A percentile compares a stretch with the other conserved stretches of the same genome.
These are phyloP conservation scores for Blastocystis sp. DNA, from an alignment of 352 stramenopile genomes.

Conservation along the genomic window DNA sequence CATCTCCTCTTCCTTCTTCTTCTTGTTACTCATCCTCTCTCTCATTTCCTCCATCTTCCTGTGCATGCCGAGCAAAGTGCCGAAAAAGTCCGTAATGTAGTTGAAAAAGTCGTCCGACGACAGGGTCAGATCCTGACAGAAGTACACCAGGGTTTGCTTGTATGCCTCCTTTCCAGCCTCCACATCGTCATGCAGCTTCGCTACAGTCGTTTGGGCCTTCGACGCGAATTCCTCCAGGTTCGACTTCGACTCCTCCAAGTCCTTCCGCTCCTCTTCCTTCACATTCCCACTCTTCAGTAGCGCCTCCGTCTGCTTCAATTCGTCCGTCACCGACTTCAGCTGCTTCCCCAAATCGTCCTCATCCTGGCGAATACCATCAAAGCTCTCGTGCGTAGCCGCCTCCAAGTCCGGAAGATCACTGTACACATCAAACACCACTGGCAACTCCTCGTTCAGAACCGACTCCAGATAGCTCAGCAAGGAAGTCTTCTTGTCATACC, in stretches of 20 bases:
- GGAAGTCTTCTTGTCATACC: conserved; percentile 65
- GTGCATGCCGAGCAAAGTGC: neutral
- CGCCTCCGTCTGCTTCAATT: conserved; percentile 36
- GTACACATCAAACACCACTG: conserved; percentile 29
- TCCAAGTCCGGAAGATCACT: conserved; percentile 14
- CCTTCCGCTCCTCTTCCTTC: conserved; percentile 25
- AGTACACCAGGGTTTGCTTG: conserved; percentile 18
- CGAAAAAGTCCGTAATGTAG: conserved; percentile 27
- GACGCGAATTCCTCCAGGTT: conserved; percentile 47
- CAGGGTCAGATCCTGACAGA: conserved; percentile 36
- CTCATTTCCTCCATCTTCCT: conserved; percentile 20
- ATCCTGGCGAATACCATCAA: conserved; percentile 53
- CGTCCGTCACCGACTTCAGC: conserved; percentile 45
- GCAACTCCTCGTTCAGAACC: conserved; percentile 5
- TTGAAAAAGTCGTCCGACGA: conserved; percentile 62
- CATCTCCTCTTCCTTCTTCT: conserved; percentile 58
- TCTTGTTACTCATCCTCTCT: conserved; percentile 30
- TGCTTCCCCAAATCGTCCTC: conserved; percentile 41
- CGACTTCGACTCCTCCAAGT: conserved; percentile 35
- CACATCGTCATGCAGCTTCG: conserved; percentile 14
- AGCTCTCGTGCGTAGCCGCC: conserved; percentile 18
- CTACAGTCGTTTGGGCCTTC: neutral
- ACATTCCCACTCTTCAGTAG: neutral
- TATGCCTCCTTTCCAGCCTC: conserved; percentile 28
- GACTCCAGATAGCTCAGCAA: conserved; percentile 35